Evolutionary conservation across 805 yeast genomes (phyloP), one percentile per base, ranked within the genome.

Genomic region (Candida easanensis): DNA sequence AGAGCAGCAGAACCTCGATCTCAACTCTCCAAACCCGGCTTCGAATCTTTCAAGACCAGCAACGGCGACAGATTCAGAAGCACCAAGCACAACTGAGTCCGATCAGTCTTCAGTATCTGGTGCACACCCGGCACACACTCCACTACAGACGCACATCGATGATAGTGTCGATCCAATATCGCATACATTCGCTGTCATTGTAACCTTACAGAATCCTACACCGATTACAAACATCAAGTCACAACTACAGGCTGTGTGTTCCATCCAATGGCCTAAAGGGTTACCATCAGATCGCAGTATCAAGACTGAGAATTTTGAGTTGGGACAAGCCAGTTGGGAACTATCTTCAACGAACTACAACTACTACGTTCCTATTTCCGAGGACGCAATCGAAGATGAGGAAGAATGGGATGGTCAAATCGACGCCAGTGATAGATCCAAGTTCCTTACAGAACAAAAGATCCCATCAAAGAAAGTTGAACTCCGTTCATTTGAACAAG

Each of bases 221-320:
- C 42, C 61, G 2, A 55, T 73, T 4, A 62, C 69, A 19, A 64
- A 62, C 30, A 54, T 78, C 26, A 61, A 62, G 32, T 52, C 74
- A 11, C 73, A 70, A 39, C 63, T 79, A 39, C 68, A 63, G 42
- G 69, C 80, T 2, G 47, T 61, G 4, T 68, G 73, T 6, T 64
- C 69, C 40, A 66, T 76, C 3, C 60, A 69, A 44, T 79, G 84
- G 84, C 77, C 77, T 4, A 64, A 69, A 28, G 77, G 77, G 10
- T 76, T 78, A 14, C 77, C 77, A 1, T 73, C 73, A 32, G 68
- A 71, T 39, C 70, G 70, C 41, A 44, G 64, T 4, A 67, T 65
- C 31, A 58, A 61, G 26, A 73, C 66, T 45, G 84, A 79, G 49
- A 62, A 62, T 35, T 78, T 74, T 54, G 69, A 68, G 34, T 62